Evolutionary conservation across 805 yeast genomes (phyloP).

Genomic region (Yarrowia sp.): DNA sequence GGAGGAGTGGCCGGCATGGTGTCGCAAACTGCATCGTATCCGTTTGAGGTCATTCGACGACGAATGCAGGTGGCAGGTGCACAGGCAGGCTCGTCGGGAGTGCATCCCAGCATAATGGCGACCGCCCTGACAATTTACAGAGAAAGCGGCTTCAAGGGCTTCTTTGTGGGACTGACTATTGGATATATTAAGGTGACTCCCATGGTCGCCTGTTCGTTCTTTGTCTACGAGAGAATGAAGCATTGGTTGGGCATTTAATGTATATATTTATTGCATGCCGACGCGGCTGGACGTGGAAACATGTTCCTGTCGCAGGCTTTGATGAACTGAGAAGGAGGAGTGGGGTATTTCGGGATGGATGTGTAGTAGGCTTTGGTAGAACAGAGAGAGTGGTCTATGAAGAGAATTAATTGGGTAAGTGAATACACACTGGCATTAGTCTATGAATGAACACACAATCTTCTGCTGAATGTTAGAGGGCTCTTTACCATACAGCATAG

Average conservation of each 20-base stretch:
- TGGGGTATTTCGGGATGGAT: too few species aligned
- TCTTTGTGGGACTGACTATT: constrained; percentile 89
- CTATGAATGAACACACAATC: too few species aligned
- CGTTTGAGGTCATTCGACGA: constrained; percentile 90
- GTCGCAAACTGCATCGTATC: constrained; percentile 95
- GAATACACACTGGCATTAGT: too few species aligned
- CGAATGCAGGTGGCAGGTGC: constrained; percentile 95
- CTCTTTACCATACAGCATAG: too few species aligned
- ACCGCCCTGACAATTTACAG: constrained; percentile 54
- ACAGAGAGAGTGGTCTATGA: too few species aligned
- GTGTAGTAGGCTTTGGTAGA: too few species aligned
- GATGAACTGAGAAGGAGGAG: not conserved
- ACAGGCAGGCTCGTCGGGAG: constrained; percentile 35
- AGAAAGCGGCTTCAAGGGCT: constrained; percentile 81
- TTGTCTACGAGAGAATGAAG: constrained; percentile 87
- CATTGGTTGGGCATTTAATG: constrained; percentile 53
- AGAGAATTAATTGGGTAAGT: too few species aligned
- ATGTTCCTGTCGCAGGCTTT: not conserved
- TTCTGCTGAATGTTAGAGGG: too few species aligned
- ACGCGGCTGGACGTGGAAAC: not conserved
- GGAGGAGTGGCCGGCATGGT: constrained; percentile 96
- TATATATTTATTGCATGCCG: constrained; percentile 24
- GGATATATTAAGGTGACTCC: constrained; percentile 95
- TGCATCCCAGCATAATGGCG: constrained; percentile 25
- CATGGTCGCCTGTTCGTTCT: constrained; percentile 95